Percentiles rank a stretch among this genome's conserved stretches.
These are phyloP conservation scores for Blepharisma japonicum DNA, from an alignment of 73 alveolate genomes.

Conservation along the genomic window DNA sequence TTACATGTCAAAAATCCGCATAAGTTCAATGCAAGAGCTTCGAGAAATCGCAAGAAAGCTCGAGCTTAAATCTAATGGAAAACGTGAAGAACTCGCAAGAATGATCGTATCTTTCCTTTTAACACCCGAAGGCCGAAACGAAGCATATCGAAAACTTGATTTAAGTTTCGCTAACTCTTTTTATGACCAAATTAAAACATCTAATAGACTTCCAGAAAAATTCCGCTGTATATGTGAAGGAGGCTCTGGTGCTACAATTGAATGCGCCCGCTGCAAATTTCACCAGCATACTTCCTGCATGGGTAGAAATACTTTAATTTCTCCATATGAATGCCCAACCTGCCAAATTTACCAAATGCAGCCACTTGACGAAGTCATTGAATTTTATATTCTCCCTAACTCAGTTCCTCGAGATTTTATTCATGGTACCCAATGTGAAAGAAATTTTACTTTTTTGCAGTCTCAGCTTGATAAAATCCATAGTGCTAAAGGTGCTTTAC, in stretches of 20 bases:
- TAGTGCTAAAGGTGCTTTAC: conserved; percentile 8
- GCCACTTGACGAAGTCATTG: conserved; percentile 1
- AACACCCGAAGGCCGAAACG: too few relatives aligned
- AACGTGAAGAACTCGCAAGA: conserved; percentile 19
- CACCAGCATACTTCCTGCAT: conserved; percentile 23
- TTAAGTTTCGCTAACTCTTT: too few relatives aligned
- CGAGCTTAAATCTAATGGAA: background rate
- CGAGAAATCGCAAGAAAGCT: background rate
- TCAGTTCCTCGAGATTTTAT: background rate
- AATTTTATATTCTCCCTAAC: background rate
- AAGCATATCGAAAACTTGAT: too few relatives aligned
- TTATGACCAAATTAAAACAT: too few relatives aligned
- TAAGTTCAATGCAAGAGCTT: background rate
- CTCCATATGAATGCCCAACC: conserved; percentile 27
- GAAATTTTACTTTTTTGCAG: background rate
- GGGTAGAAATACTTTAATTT: background rate
- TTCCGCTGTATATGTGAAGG: background rate
- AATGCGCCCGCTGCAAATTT: conserved; percentile 15
- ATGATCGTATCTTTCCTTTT: background rate
- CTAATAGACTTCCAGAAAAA: too few relatives aligned
- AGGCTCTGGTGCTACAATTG: conserved; percentile 4
- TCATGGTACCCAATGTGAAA: background rate
- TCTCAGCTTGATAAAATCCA: background rate
- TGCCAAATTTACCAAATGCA: background rate
- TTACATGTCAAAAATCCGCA: too few relatives aligned